These are phyloP conservation scores for Fulvia fulva DNA, from an alignment of 2,329 filamentous ascomycete species.

Conservation along the genomic window DNA sequence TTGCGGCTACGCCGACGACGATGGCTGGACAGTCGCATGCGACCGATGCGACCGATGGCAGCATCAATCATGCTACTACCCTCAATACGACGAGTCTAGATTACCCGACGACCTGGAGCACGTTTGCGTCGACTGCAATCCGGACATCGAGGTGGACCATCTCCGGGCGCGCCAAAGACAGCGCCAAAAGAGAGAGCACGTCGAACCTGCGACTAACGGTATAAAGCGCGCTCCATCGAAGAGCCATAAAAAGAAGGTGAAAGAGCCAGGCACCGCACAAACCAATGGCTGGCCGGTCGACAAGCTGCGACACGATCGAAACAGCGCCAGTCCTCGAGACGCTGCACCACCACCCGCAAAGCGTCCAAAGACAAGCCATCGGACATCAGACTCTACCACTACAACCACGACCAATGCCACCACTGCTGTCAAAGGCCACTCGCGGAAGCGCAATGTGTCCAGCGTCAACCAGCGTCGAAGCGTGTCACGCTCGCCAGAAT, in stretches of 20 bases:
- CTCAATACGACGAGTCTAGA: slow-evolving; percentile 57
- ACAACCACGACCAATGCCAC: slow-evolving; percentile 63
- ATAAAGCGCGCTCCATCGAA: slow-evolving; percentile 71
- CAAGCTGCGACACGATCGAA: slow-evolving; percentile 55
- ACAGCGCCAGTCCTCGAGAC: slow-evolving; percentile 50
- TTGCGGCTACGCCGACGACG: slow-evolving; percentile 87
- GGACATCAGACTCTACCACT: slow-evolving; percentile 69
- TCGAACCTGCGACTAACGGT: slow-evolving; percentile 58
- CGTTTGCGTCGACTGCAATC: slow-evolving; percentile 84
- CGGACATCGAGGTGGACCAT: slow-evolving; percentile 63
- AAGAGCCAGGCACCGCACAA: slow-evolving; percentile 57
- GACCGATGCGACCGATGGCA: slow-evolving; percentile 97
- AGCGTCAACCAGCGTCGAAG: slow-evolving; percentile 62
- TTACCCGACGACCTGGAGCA: slow-evolving; percentile 64
- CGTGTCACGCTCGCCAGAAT: slow-evolving; percentile 66
- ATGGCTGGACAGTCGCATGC: slow-evolving; percentile 96
- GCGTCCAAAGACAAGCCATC: slow-evolving; percentile 77
- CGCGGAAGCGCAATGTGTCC: slow-evolving; percentile 59
- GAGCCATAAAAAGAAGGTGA: slow-evolving; percentile 82
- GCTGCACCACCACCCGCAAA: slow-evolving; percentile 60
- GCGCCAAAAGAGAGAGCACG: slow-evolving; percentile 26
- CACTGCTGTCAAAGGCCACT: slow-evolving; percentile 57
- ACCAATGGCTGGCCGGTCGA: slow-evolving; percentile 62
- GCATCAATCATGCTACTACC: slow-evolving; percentile 96
- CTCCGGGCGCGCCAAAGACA: slow-evolving; percentile 61